Percentiles rank a stretch among this genome's conserved stretches.
phyloP scores from a whole-genome alignment of 768 basidiomycete genomes.

The Suillus subluteus region DNA sequence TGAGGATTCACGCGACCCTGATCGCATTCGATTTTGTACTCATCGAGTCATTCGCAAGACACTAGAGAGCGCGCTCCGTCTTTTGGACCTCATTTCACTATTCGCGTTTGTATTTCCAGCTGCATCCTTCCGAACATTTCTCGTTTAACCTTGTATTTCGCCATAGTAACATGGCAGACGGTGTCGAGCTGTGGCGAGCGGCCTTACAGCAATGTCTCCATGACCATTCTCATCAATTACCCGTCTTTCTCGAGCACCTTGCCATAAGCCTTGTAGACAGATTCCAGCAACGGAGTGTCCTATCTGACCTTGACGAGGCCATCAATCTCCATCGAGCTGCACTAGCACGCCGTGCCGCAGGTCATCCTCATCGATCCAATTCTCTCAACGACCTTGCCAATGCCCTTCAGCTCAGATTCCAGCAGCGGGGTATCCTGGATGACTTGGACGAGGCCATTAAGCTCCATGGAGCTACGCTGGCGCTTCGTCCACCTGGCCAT shows the following conservation, averaged over 20 bases:
- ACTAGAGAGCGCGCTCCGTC: background rate
- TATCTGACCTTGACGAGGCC: background rate
- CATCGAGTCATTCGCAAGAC: background rate
- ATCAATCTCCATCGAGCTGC: background rate
- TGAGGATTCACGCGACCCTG: background rate
- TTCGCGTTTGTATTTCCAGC: background rate
- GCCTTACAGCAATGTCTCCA: background rate
- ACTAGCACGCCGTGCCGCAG: background rate
- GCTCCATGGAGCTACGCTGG: slow-evolving; percentile 3
- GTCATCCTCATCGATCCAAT: background rate
- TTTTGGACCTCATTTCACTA: background rate
- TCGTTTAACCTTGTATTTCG: background rate
- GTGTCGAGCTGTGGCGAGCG: background rate
- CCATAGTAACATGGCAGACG: background rate
- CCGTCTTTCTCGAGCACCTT: slow-evolving; percentile 14
- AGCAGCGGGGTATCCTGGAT: background rate
- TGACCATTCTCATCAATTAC: background rate
- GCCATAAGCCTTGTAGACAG: slow-evolving; percentile 22
- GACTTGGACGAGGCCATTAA: background rate
- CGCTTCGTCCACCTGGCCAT: slow-evolving; percentile 15
- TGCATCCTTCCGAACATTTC: background rate
- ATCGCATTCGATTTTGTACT: background rate
- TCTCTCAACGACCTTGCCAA: background rate
- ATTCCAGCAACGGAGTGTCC: slow-evolving; percentile 20
- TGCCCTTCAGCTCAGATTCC: background rate